A percentile compares a stretch with the other conserved stretches of the same genome.
Conservation (phyloP, 805 yeast genomes). For the Yarrowia alimentaria region DNA sequence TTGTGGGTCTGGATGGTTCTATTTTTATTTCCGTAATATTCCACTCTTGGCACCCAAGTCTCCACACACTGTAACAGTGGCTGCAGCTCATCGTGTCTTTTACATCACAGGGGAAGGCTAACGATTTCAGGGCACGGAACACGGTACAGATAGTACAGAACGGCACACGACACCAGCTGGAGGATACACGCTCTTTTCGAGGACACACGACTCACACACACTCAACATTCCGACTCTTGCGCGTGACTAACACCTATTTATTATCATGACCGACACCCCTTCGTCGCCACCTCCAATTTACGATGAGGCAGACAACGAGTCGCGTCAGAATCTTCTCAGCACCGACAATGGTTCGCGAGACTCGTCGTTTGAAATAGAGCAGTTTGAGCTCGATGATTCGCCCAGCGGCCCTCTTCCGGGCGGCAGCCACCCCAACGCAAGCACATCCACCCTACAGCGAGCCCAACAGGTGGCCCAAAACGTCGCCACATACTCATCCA, state of each 20-base stretch:
- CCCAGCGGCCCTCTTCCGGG: slow-evolving; percentile 23
- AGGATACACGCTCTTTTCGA: no score
- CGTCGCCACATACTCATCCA: slow-evolving; percentile 12
- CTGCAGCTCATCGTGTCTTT: not conserved
- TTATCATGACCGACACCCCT: slow-evolving; percentile 18
- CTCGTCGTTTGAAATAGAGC: slow-evolving; percentile 24
- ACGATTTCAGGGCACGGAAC: no score
- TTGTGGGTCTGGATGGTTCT: no score
- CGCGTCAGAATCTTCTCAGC: slow-evolving; percentile 15
- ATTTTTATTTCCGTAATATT: not conserved
- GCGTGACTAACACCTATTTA: not conserved
- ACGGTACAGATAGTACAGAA: no score
- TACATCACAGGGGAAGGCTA: no score
- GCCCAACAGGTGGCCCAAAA: slow-evolving; percentile 23
- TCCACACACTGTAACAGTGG: no score
- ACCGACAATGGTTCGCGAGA: slow-evolving; percentile 15
- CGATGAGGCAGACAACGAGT: slow-evolving; percentile 11
- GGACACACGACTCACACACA: not conserved
- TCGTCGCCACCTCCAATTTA: slow-evolving; percentile 24
- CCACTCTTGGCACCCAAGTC: no score
- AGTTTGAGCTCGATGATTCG: slow-evolving; percentile 23
- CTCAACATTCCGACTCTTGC: not conserved
- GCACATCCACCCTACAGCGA: slow-evolving; percentile 2
- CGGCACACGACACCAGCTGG: no score
- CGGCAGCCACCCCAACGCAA: slow-evolving; percentile 13